Conservation (phyloP, 352 stramenopile species). For the Blastocystis hominis region DNA sequence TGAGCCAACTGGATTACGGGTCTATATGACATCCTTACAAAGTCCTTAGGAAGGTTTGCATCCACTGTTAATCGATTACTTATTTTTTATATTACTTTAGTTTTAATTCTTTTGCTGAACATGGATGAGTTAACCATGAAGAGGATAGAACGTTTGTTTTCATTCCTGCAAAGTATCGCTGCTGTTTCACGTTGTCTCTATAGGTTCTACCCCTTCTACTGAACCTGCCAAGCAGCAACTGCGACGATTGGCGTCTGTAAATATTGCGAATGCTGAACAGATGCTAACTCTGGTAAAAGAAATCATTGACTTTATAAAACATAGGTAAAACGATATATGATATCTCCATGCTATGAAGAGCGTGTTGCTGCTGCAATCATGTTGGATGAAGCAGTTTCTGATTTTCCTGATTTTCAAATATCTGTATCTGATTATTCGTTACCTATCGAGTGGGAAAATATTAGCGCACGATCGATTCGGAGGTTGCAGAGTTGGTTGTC, state of each 20-base stretch:
- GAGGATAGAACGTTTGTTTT: background rate
- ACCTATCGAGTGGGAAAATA: background rate
- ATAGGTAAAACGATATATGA: background rate
- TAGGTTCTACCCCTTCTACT: background rate
- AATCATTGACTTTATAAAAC: background rate
- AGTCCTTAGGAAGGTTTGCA: constrained; percentile 3
- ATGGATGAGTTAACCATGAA: background rate
- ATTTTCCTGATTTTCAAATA: background rate
- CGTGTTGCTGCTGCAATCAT: background rate
- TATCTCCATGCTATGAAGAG: background rate
- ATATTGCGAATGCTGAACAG: background rate
- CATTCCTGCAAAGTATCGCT: background rate
- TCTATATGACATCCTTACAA: constrained; percentile 44
- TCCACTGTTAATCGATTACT: constrained; percentile 32
- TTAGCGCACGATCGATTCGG: constrained; percentile 3
- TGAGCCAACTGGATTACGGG: constrained; percentile 48
- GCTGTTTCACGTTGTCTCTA: background rate
- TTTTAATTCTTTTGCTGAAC: background rate
- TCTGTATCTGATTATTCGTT: background rate
- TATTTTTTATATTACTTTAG: background rate
- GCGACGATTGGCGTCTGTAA: background rate
- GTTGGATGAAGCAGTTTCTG: background rate
- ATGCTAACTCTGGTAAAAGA: background rate
- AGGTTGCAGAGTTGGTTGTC: constrained; percentile 13
- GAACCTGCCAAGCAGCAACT: background rate